A percentile compares a stretch with the other conserved stretches of the same genome.
Conservation (phyloP, 495 filamentous ascomycete genomes). For the Penicillium verhagenii region DNA sequence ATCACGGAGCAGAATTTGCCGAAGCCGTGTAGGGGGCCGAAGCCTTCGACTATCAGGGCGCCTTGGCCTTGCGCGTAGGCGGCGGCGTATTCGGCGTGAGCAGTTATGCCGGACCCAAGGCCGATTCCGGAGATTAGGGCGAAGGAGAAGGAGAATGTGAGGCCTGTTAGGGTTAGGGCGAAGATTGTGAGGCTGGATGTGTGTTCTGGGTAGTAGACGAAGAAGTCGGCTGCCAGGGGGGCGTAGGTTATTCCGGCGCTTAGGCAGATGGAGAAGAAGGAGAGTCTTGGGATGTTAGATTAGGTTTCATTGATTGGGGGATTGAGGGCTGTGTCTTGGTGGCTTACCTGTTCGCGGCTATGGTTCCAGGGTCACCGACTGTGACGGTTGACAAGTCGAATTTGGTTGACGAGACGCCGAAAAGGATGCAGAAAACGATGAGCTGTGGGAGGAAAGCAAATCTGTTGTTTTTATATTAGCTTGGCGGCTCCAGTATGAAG, state of each 20-base stretch:
- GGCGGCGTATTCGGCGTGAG: constrained; percentile 49
- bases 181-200: constrained; percentile 42
- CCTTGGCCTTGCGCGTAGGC: constrained; percentile 53
- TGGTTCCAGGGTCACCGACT: constrained; percentile 48
- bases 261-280: constrained; percentile 67
- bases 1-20: constrained; percentile 73
- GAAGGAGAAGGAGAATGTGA: constrained; percentile 56
- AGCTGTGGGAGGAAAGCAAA: constrained; percentile 70
- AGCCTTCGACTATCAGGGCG: constrained; percentile 65
- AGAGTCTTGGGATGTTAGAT: constrained; percentile 40
- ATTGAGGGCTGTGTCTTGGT: not conserved
- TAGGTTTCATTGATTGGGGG: not conserved
- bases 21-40: constrained; percentile 59
- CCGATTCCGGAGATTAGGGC: constrained; percentile 67
- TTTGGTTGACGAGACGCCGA: constrained; percentile 61
- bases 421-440: constrained; percentile 63
- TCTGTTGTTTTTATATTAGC: constrained; percentile 30
- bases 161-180: constrained; percentile 44
- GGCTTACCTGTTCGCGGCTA: constrained; percentile 53
- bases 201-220: constrained; percentile 62
- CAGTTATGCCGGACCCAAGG: constrained; percentile 60
- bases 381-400: constrained; percentile 59
- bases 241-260: constrained; percentile 63
- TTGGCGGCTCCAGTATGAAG: too few relatives aligned
- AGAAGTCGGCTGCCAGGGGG: constrained; percentile 61